Evolutionary conservation across 2,329 filamentous ascomycete genomes (phyloP).

Genomic region (Blumeriella jaapii): DNA sequence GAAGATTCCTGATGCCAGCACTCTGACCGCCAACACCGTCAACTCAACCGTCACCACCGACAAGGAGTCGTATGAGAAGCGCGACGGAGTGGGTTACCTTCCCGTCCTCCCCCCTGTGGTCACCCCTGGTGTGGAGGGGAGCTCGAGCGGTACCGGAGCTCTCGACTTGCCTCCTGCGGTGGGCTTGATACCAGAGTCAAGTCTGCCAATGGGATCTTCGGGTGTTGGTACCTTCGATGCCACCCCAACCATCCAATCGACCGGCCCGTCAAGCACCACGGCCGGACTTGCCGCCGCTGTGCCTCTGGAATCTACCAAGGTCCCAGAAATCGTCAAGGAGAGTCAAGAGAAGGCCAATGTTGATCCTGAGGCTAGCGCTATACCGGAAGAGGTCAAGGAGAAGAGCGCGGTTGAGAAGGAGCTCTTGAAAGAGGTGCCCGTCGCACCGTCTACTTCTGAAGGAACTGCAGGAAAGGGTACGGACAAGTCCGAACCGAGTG

Average conservation of each 20-base stretch:
- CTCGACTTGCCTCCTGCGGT: conserved; percentile 43
- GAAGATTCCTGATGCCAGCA: conserved; percentile 57
- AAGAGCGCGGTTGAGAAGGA: conserved; percentile 63
- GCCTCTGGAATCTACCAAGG: conserved; percentile 32
- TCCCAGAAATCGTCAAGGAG: conserved; percentile 56
- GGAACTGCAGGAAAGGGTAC: conserved; percentile 41
- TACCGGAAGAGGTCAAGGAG: conserved; percentile 53
- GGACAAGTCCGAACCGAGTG: conserved; percentile 39
- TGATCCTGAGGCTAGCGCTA: conserved; percentile 56
- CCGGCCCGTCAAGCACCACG: conserved; percentile 34
- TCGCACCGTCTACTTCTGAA: conserved; percentile 46
- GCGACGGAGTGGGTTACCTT: conserved; percentile 42
- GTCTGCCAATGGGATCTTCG: conserved; percentile 49
- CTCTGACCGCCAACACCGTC: conserved; percentile 53
- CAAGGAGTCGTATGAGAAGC: conserved; percentile 76
- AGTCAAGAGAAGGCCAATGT: conserved; percentile 56
- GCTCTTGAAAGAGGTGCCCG: conserved; percentile 54
- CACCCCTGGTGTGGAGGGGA: conserved; percentile 30
- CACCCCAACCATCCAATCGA: conserved; percentile 38
- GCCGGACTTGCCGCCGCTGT: conserved; percentile 33
- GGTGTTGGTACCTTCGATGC: conserved; percentile 39
- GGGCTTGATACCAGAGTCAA: conserved; percentile 71
- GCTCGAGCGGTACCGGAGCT: conserved; percentile 27
- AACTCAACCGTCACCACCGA: conserved; percentile 67
- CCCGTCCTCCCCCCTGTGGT: conserved; percentile 28